Conservation (phyloP, 2,329 filamentous ascomycete genomes). For the Neurospora sp. region DNA sequence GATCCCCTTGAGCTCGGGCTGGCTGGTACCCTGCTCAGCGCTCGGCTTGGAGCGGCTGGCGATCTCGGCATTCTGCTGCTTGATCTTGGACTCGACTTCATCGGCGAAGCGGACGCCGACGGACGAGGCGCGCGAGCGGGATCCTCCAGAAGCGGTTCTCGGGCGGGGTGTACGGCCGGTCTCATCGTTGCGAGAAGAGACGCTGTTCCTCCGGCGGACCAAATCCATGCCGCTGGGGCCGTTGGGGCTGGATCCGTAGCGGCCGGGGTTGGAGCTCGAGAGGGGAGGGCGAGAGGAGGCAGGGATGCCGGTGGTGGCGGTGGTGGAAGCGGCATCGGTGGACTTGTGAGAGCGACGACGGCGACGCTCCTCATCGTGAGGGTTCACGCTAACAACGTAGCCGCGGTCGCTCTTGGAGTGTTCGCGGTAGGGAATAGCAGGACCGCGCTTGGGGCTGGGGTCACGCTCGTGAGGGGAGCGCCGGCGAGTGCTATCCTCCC, state of each 20-base stretch:
- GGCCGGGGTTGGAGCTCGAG: not conserved
- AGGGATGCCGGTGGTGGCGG: not conserved
- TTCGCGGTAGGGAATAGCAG: conserved; percentile 8
- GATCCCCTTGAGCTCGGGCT: conserved; percentile 21
- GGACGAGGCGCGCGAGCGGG: not conserved
- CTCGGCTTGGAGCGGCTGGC: conserved; percentile 16
- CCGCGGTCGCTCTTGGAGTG: conserved; percentile 7
- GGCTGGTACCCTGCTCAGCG: conserved; percentile 4
- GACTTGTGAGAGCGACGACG: conserved; percentile 7
- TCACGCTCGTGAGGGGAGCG: conserved; percentile 7
- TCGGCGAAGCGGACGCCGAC: conserved; percentile 13
- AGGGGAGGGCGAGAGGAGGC: conserved; percentile 5
- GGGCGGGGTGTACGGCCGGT: not conserved
- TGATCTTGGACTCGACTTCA: conserved; percentile 16
- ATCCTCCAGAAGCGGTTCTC: not conserved
- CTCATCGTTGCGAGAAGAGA: not conserved
- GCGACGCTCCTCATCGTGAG: conserved; percentile 11
- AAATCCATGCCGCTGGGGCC: not conserved
- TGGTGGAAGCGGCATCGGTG: conserved; percentile 1
- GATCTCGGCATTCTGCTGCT: conserved; percentile 23
- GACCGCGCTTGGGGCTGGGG: conserved; percentile 16
- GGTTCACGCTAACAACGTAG: conserved; percentile 10
- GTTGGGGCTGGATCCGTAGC: conserved; percentile 10
- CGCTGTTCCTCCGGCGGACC: not conserved
- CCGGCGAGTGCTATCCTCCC: not conserved